A percentile compares a stretch with the other conserved stretches of the same genome.
Conservation (phyloP, 306 rosid species). For the Cicer judaicum region DNA sequence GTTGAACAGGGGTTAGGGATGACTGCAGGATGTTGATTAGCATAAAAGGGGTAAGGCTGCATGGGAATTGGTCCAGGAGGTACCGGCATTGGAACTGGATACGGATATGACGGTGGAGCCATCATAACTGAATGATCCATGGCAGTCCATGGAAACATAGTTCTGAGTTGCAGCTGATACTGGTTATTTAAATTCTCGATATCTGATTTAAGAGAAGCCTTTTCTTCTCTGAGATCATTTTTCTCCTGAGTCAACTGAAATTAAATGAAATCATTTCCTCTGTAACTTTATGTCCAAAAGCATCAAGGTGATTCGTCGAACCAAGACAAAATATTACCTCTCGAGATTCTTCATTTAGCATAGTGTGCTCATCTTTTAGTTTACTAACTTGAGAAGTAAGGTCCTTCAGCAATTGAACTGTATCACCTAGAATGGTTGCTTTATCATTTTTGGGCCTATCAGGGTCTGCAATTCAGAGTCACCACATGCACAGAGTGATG, state of each 20-base stretch:
- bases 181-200: constrained; percentile 77
- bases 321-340: constrained; percentile 60
- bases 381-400: constrained; percentile 76
- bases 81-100: constrained; percentile 74
- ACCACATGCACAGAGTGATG: constrained; percentile 34
- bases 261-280: constrained; percentile 32
- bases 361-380: constrained; percentile 67
- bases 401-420: constrained; percentile 89
- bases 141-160: constrained; percentile 80
- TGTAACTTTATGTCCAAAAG: constrained; percentile 25
- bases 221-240: constrained; percentile 96
- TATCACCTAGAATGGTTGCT: constrained; percentile 78
- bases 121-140: constrained; percentile 81
- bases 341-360: constrained; percentile 76
- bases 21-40: constrained; percentile 70
- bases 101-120: constrained; percentile 82
- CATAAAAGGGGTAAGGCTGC: constrained; percentile 76
- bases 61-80: constrained; percentile 78
- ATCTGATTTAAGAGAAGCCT: constrained; percentile 81
- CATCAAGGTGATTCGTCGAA: constrained; percentile 19
- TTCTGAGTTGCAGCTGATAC: constrained; percentile 83
- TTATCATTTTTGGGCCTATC: constrained; percentile 93
- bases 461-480: constrained; percentile 71
- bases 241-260: constrained; percentile 86
- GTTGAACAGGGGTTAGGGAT: constrained; percentile 80